These are phyloP conservation scores for Blechomonas ayalai DNA, from an alignment of 208 protist species.

Conservation along the genomic window DNA sequence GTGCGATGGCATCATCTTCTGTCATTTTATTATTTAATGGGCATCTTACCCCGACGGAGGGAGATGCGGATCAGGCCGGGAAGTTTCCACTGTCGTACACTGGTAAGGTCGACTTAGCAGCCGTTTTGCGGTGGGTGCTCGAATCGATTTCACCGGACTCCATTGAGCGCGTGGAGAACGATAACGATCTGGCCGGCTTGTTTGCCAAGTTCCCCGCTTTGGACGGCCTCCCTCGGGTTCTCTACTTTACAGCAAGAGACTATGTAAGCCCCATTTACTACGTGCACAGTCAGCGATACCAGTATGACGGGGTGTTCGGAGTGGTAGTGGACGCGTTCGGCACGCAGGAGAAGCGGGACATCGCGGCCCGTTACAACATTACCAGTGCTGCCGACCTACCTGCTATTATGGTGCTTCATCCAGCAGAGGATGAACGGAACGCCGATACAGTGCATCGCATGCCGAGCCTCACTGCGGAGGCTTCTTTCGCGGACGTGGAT, in stretches of 20 bases:
- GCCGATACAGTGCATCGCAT: constrained; percentile 16
- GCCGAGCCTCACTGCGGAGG: background rate
- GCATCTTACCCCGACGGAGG: constrained; percentile 9
- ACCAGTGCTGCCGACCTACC: constrained; percentile 12
- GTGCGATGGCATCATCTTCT: background rate
- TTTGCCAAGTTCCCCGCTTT: constrained; percentile 21
- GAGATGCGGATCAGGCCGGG: background rate
- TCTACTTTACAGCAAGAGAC: constrained; percentile 25
- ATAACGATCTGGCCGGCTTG: constrained; percentile 18
- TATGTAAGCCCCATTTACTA: constrained; percentile 17
- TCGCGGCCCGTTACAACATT: constrained; percentile 29
- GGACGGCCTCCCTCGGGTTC: constrained; percentile 22
- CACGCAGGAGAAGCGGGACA: background rate
- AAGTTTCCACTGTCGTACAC: constrained; percentile 19
- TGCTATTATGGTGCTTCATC: constrained; percentile 20
- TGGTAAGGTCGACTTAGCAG: constrained; percentile 5
- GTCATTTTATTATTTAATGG: constrained; percentile 28
- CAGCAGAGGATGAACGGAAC: too few relatives aligned
- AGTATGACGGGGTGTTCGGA: constrained; percentile 25
- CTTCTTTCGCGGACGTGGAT: constrained; percentile 7
- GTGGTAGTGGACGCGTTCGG: constrained; percentile 27
- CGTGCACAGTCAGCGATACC: constrained; percentile 17
- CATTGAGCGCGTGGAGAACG: constrained; percentile 24
- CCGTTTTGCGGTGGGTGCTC: constrained; percentile 21
- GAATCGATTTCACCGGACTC: constrained; percentile 13